Conservation (phyloP, 129 eudicot species). For the Deinandra increscens region DNA sequence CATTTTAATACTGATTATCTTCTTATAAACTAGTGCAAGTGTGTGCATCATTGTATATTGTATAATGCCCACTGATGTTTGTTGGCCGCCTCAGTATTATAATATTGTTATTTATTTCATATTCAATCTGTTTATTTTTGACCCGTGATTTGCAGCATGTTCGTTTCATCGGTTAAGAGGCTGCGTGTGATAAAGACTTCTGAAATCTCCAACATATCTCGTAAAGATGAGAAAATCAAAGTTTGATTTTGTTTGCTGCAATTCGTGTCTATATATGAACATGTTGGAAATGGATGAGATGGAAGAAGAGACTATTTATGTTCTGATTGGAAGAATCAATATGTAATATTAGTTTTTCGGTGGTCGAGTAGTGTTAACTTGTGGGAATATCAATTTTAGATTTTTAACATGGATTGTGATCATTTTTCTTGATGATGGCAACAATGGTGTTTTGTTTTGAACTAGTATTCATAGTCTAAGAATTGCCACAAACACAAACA, state of each 20-base stretch:
- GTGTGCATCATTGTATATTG: conserved; percentile 7
- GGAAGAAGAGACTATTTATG: conserved; percentile 18
- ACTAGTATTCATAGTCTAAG: neutral
- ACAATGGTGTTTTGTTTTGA: neutral
- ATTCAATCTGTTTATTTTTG: conserved; percentile 9
- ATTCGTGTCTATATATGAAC: conserved; percentile 25
- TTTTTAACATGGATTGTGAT: neutral
- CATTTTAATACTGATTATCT: conserved; percentile 18
- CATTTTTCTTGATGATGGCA: neutral
- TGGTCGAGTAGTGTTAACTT: conserved; percentile 8
- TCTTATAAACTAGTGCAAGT: conserved; percentile 37
- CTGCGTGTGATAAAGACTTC: conserved; percentile 86
- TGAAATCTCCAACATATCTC: conserved; percentile 54
- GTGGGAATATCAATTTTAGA: conserved; percentile 24
- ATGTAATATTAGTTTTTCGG: conserved; percentile 28
- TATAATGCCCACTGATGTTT: neutral
- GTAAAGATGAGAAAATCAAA: conserved; percentile 45
- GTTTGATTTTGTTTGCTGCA: conserved; percentile 27
- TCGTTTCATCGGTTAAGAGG: conserved; percentile 84
- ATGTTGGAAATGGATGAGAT: too few species aligned
- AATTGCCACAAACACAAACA: neutral
- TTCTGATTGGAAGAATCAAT: conserved; percentile 28
- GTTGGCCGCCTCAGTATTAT: conserved; percentile 13
- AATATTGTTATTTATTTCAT: neutral
- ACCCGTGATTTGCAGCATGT: conserved; percentile 67